These are phyloP conservation scores for Raphidocelis subcapitata DNA, from an alignment of 139 green algal species.

Conservation along the genomic window DNA sequence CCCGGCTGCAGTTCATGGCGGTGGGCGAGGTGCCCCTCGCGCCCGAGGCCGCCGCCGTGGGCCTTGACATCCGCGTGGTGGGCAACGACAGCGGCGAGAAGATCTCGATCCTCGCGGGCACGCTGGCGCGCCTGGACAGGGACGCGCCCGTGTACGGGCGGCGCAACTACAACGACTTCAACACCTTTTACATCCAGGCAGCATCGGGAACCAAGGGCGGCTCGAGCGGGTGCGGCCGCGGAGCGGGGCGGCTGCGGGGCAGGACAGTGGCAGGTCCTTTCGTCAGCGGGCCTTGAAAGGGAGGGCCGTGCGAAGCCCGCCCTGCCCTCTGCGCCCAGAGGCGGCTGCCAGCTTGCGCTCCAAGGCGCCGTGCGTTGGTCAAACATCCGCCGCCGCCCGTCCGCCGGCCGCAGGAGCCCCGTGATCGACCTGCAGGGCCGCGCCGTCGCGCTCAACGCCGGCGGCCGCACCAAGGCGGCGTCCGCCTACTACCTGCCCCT, in stretches of 20 bases:
- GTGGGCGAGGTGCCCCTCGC: constrained; percentile 70
- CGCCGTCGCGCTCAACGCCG: constrained; percentile 88
- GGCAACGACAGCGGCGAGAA: constrained; percentile 93
- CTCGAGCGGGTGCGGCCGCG: constrained; percentile 67
- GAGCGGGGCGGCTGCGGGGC: too few species aligned
- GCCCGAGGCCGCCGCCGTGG: constrained; percentile 77
- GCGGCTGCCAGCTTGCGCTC: too few species aligned
- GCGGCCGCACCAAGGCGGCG: constrained; percentile 81
- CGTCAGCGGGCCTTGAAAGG: too few species aligned
- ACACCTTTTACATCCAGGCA: constrained; percentile 87
- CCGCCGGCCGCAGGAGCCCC: constrained; percentile 68
- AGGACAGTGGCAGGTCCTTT: too few species aligned
- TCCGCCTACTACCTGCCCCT: constrained; percentile 92
- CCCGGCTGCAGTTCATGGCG: constrained; percentile 50
- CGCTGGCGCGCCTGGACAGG: constrained; percentile 84
- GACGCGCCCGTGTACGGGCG: constrained; percentile 80
- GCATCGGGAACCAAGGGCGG: constrained; percentile 84
- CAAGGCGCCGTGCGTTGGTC: too few species aligned
- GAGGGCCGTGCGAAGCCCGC: too few species aligned
- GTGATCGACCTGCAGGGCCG: constrained; percentile 80
- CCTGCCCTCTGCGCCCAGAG: too few species aligned
- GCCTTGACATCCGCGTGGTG: constrained; percentile 85
- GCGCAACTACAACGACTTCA: constrained; percentile 92
- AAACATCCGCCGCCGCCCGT: too few species aligned
- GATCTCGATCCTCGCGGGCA: constrained; percentile 89